A percentile compares a stretch with the other conserved stretches of the same genome.
Conservation (phyloP, 2,329 filamentous ascomycete genomes). For the Epicoccum nigrum region DNA sequence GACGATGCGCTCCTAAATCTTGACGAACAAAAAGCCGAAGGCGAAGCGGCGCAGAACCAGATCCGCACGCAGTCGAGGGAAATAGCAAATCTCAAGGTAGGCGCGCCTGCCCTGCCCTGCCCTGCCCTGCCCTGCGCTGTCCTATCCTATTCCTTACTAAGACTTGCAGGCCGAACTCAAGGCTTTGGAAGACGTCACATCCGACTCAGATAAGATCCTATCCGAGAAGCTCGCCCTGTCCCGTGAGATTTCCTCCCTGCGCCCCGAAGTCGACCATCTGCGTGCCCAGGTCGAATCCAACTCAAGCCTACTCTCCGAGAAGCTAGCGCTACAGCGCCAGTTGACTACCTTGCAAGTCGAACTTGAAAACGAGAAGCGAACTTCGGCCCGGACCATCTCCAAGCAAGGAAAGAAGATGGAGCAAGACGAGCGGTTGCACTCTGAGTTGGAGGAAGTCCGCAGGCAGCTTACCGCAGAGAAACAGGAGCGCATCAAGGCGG, state of each 20-base stretch:
- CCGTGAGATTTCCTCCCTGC: constrained; percentile 64
- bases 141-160: constrained; percentile 43
- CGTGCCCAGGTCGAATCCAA: constrained; percentile 65
- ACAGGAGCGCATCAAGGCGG: constrained; percentile 52
- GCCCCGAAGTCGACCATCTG: constrained; percentile 67
- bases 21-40: constrained; percentile 54
- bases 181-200: constrained; percentile 68
- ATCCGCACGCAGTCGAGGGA: constrained; percentile 60
- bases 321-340: constrained; percentile 78
- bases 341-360: constrained; percentile 78
- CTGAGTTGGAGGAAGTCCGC: constrained; percentile 52
- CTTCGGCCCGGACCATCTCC: constrained; percentile 63
- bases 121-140: constrained; percentile 41
- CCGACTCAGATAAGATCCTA: constrained; percentile 73
- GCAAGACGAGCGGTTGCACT: constrained; percentile 55
- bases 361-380: constrained; percentile 80
- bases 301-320: constrained; percentile 75
- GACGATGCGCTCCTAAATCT: constrained; percentile 56
- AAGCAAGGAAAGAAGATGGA: constrained; percentile 58
- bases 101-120: constrained; percentile 55
- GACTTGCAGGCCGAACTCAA: constrained; percentile 69
- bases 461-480: constrained; percentile 55
- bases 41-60: constrained; percentile 57
- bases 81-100: constrained; percentile 62
- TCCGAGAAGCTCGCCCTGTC: constrained; percentile 68